Evolutionary conservation across 495 filamentous ascomycete species (phyloP), one percentile per base, ranked within the genome.

Genomic region (Amphirosellinia nigrospora): DNA sequence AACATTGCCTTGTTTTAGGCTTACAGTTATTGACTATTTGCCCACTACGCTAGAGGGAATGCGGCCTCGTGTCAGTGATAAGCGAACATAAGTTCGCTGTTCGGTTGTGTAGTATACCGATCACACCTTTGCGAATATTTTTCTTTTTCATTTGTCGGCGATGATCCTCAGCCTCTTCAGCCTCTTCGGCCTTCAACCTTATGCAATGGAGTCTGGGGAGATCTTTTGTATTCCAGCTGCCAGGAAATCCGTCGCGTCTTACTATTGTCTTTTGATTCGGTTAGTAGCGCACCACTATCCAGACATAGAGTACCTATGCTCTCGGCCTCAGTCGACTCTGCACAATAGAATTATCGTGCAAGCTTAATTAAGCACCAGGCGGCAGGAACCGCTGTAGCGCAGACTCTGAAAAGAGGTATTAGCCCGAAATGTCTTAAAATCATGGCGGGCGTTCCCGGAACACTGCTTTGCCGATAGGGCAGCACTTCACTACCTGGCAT

Each of bases 391-490:
- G 55, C n/a, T 21, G 28, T 10, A 58, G 32, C 13, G 28, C 3
- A 58, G 32, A 36, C 30, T 58, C 55, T 36, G 28, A 32, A 36
- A 36, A 58, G 15, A 16, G 13, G 16, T 41, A 61, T 23, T 41
- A 26, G 21, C 58, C 34, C 28, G 36, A 41, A 28, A 16, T 26
- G 36, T 61, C 58, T 61, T 28, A n/a, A 56, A 2, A 60, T 1
- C 21, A 26, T 39, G 58, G 36, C 36, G 58, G 58, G 16, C 15
- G 41, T 61, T 41, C 58, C 58, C 58, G 58, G 58, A 16, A 41
- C 21, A 39, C 10, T 39, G 6, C 2, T 39, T 1, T 19, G n/a
- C 56, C 23, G 56, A 23, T 21, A 32, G 15, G 53, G 30, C 53
- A 58, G 28, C 6, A 21, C n/a, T n/a, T n/a, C n/a, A 5, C 30